phyloP scores from a whole-genome alignment of 257 asterid species.

The Rauvolfia tetraphylla region DNA sequence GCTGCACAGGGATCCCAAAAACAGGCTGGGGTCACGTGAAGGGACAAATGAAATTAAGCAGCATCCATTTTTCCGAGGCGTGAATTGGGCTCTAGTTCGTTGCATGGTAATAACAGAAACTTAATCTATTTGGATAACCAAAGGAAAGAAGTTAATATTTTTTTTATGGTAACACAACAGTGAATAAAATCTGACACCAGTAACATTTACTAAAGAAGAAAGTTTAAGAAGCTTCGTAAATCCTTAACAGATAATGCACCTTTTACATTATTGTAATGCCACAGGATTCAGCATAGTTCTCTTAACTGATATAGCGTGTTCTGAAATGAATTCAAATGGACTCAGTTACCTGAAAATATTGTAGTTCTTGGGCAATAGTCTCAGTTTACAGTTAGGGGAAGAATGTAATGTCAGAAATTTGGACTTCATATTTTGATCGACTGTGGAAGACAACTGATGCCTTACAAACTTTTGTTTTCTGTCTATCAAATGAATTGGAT shows the following conservation, averaged over 20 bases:
- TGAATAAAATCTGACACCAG: not conserved
- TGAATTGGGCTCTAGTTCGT: conserved; percentile 92
- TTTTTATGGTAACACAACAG: not conserved
- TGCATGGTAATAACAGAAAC: conserved; percentile 57
- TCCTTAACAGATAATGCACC: too few species aligned
- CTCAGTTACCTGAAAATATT: not conserved
- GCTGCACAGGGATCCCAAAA: conserved; percentile 90
- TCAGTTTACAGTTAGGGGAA: not conserved
- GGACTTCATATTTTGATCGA: not conserved
- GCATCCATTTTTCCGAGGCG: conserved; percentile 84
- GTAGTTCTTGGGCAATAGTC: not conserved
- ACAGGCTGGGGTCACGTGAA: conserved; percentile 85
- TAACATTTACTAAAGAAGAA: not conserved
- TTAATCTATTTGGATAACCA: not conserved
- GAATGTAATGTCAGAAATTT: not conserved
- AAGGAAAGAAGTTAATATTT: not conserved
- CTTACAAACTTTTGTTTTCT: not conserved
- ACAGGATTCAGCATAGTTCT: not conserved
- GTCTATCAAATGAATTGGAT: not conserved
- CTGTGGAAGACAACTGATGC: not conserved
- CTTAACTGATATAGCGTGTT: too few species aligned
- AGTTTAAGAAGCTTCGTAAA: not conserved
- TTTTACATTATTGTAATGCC: not conserved
- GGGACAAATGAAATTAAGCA: conserved; percentile 88
- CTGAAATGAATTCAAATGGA: not conserved